phyloP scores from a whole-genome alignment of 2,329 filamentous ascomycete genomes.

The Cladosporium sp. region DNA sequence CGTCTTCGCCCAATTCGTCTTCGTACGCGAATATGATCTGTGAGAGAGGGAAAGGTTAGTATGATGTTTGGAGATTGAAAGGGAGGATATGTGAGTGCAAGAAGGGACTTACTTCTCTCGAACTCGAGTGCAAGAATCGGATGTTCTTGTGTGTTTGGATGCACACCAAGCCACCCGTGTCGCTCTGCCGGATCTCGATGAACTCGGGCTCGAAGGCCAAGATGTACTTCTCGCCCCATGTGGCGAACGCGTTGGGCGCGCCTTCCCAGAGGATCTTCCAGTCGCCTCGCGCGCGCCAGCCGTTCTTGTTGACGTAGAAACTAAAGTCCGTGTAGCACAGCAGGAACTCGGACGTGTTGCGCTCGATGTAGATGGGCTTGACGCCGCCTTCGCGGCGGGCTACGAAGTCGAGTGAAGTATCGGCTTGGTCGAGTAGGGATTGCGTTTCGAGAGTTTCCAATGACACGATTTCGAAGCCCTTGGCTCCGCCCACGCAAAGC shows the following conservation, averaged over 20 bases:
- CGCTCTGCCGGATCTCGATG: constrained; percentile 92
- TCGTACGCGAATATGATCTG: constrained; percentile 98
- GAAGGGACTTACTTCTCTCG: constrained; percentile 71
- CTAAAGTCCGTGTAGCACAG: constrained; percentile 98
- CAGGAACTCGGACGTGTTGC: constrained; percentile 92
- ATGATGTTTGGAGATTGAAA: background rate
- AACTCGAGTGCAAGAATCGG: constrained; percentile 94
- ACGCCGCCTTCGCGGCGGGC: constrained; percentile 80
- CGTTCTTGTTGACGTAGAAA: constrained; percentile 98
- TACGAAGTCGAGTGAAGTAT: constrained; percentile 96
- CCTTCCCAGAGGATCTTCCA: constrained; percentile 99
- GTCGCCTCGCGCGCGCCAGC: constrained; percentile 91
- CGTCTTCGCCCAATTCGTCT: constrained; percentile 87
- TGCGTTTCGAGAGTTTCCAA: constrained; percentile 97
- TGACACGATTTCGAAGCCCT: constrained; percentile 95
- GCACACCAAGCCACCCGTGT: constrained; percentile 83
- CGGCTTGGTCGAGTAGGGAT: constrained; percentile 91
- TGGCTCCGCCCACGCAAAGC: constrained; percentile 89
- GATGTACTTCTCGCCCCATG: constrained; percentile 89
- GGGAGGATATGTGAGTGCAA: background rate
- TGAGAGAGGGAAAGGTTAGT: constrained; percentile 17
- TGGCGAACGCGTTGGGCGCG: constrained; percentile 81
- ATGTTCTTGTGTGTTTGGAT: constrained; percentile 97
- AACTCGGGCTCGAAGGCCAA: constrained; percentile 96
- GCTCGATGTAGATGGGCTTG: constrained; percentile 93